Evolutionary conservation across 495 filamentous ascomycete species (phyloP), one percentile per base, ranked within the genome.

Genomic region (Podospora pseudocomata): DNA sequence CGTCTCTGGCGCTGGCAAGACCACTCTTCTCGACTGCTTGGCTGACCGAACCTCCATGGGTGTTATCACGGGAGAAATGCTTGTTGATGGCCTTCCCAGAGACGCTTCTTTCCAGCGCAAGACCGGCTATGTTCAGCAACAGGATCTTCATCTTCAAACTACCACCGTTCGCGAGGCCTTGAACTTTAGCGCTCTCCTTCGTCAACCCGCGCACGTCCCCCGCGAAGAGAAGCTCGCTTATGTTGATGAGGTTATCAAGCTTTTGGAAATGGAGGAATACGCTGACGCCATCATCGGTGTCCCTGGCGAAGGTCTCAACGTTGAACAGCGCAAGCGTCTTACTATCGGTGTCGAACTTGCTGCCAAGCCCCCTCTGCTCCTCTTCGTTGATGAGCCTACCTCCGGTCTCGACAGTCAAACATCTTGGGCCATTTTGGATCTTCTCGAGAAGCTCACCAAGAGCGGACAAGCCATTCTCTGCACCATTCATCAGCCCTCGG

Each of bases 101-200:
- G 91, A 96, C 73, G 82, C 85, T 19, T 92, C 91, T 0, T 97
- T 97, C 84, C 92, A 95, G 74, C 90, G 93, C 44, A 95, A 95
- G 81, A 97, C 93, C 3, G 94, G 94, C 28, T 98, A 97, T 72
- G 94, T 95, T 20, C 92, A 98, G 73, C 94, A 98, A 76, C 93
- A 96, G 78, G 94, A 98, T 86, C 85, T 98, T 9, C 94, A 97
- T 77, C 84, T 96, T 27, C 83, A 89, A 49, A 96, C 92, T 0
- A 87, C 89, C 1, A 98, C 94, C 5, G 93, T 97, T 53, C 87
- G 93, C 57, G 94, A 92, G 75, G 92, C 93, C 32, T 83, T 97
- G 16, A 82, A 85, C 57, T 97, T 97, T 78, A 91, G 88, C 65
- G 94, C 94, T 55, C 78, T 93, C 49, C 86, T 97, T 18, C 90